Conservation (phyloP, 805 yeast genomes). For the Saccharomycopsis sp. region DNA sequence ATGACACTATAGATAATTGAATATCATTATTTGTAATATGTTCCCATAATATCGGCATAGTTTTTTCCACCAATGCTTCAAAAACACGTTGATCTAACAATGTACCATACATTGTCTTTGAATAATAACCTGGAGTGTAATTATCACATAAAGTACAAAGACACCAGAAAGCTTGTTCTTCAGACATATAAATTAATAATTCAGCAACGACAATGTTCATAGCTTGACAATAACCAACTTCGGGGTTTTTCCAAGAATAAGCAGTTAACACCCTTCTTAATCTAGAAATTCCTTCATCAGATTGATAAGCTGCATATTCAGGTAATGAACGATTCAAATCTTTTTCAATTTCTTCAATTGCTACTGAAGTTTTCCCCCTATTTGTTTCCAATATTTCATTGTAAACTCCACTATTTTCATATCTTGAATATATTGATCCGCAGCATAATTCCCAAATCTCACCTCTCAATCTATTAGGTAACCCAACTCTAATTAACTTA, state of each 20-base stretch:
- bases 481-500: constrained; percentile 79
- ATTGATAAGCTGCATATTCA: constrained; percentile 91
- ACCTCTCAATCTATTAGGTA: constrained; percentile 92
- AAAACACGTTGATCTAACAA: constrained; percentile 88
- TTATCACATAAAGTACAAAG: constrained; percentile 73
- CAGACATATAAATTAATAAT: constrained; percentile 75
- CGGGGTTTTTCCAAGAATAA: constrained; percentile 95
- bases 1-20: constrained; percentile 84
- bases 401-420: constrained; percentile 57
- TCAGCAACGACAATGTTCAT: constrained; percentile 93
- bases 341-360: constrained; percentile 94
- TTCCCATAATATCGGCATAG: constrained; percentile 83
- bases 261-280: constrained; percentile 86
- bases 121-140: constrained; percentile 90
- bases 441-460: constrained; percentile 92
- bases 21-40: constrained; percentile 77
- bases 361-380: constrained; percentile 60
- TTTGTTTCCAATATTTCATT: constrained; percentile 50
- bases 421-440: constrained; percentile 75
- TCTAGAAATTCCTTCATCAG: constrained; percentile 74
- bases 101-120: constrained; percentile 97
- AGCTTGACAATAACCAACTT: constrained; percentile 97
- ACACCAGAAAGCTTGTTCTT: constrained; percentile 97
- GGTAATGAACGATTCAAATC: constrained; percentile 93
- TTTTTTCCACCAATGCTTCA: constrained; percentile 80